Conservation (phyloP, 192 early-diverging fungal species). For the Cetraspora pellucida region DNA sequence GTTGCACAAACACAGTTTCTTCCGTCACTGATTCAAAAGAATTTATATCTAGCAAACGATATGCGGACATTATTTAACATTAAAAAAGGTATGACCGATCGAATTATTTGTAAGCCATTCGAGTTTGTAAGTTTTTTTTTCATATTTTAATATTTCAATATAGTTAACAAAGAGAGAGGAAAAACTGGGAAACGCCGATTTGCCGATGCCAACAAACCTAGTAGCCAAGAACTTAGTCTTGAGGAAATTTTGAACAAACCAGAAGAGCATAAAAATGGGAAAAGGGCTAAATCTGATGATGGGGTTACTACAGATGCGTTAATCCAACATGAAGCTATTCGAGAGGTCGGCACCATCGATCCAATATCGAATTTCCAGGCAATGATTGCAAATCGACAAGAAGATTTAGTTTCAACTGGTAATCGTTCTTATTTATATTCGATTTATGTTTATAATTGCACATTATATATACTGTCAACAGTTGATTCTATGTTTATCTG, state of each 20-base stretch:
- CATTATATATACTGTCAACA: slow-evolving; percentile 12
- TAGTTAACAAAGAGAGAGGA: slow-evolving; percentile 37
- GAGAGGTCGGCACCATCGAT: slow-evolving; percentile 55
- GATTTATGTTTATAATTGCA: background rate
- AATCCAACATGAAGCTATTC: slow-evolving; percentile 37
- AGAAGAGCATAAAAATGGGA: slow-evolving; percentile 38
- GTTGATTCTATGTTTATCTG: background rate
- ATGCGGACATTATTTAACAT: slow-evolving; percentile 57
- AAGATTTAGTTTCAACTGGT: slow-evolving; percentile 58
- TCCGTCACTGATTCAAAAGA: slow-evolving; percentile 47
- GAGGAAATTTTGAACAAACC: slow-evolving; percentile 33
- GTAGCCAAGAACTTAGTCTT: slow-evolving; percentile 9
- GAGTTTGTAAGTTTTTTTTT: background rate
- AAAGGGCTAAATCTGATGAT: slow-evolving; percentile 33
- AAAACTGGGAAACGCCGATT: slow-evolving; percentile 37
- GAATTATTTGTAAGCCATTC: background rate
- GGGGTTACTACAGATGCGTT: background rate
- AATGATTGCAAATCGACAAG: slow-evolving; percentile 56
- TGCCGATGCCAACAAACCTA: slow-evolving; percentile 23
- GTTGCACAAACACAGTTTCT: slow-evolving; percentile 49
- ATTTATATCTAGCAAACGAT: slow-evolving; percentile 44
- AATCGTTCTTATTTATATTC: slow-evolving; percentile 19
- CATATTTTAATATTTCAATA: background rate
- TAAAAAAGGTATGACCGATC: slow-evolving; percentile 49
- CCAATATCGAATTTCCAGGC: slow-evolving; percentile 64